Conservation (phyloP, 1,284 basidiomycete genomes). For the Lentinula novae-zelandiae region DNA sequence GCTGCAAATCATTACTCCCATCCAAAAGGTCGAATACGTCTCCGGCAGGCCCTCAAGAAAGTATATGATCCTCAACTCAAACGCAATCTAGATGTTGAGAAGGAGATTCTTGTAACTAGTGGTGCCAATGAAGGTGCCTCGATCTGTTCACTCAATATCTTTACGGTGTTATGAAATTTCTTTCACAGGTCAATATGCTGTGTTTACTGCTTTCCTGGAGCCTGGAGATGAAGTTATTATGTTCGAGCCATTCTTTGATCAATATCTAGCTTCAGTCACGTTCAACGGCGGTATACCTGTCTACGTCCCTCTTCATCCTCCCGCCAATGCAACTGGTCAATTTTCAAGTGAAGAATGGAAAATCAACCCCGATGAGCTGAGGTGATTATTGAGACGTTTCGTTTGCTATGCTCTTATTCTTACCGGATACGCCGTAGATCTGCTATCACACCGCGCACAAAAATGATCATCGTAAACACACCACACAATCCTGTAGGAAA, state of each 20-base stretch:
- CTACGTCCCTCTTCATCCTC: constrained; percentile 93
- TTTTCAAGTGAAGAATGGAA: constrained; percentile 81
- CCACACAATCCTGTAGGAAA: constrained; percentile 97
- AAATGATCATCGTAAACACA: constrained; percentile 93
- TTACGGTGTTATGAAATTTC: not conserved
- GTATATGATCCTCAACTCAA: constrained; percentile 75
- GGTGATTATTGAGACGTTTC: constrained; percentile 38
- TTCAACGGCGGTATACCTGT: constrained; percentile 94
- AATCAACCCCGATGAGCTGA: constrained; percentile 82
- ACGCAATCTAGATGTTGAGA: constrained; percentile 77
- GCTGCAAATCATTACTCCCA: constrained; percentile 88
- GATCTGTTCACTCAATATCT: not conserved
- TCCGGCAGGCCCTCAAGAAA: constrained; percentile 81
- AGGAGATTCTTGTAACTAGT: constrained; percentile 91
- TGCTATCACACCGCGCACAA: constrained; percentile 82
- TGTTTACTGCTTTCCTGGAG: constrained; percentile 85
- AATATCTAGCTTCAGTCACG: constrained; percentile 88
- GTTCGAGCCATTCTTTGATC: constrained; percentile 98
- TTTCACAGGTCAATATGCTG: constrained; percentile 79
- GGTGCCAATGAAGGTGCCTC: constrained; percentile 89
- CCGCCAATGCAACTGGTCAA: constrained; percentile 47
- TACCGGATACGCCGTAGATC: constrained; percentile 39
- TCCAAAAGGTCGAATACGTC: constrained; percentile 81
- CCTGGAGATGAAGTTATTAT: constrained; percentile 96
- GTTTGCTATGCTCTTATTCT: not conserved